phyloP scores from a whole-genome alignment of 352 stramenopile genomes.

The Pythium aquatile region DNA sequence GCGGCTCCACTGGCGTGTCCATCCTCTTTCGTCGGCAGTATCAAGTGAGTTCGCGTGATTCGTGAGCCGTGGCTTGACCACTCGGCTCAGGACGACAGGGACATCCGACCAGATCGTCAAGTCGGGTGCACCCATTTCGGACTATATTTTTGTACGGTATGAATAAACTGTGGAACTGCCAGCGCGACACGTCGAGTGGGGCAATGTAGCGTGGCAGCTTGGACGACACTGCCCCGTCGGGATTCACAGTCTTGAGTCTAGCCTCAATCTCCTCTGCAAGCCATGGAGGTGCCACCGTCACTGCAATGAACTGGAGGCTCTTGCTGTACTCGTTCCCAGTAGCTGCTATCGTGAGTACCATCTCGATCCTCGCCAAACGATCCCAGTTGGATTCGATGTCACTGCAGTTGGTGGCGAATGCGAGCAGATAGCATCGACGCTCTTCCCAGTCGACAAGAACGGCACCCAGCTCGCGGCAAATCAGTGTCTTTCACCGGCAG shows the following conservation, averaged over 20 bases:
- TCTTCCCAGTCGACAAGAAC: neutral
- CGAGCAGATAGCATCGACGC: neutral
- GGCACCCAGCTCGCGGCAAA: too few species aligned
- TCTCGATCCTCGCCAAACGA: neutral
- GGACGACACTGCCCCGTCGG: too few species aligned
- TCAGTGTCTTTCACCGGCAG: neutral
- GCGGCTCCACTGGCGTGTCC: slow-evolving; percentile 22
- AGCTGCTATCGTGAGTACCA: neutral
- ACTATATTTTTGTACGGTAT: too few species aligned
- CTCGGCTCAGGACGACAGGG: neutral
- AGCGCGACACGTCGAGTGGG: neutral
- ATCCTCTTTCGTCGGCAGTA: neutral
- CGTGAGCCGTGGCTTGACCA: neutral
- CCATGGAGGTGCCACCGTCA: neutral
- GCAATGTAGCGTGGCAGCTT: neutral
- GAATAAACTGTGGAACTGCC: neutral
- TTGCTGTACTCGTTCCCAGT: neutral
- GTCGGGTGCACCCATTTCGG: too few species aligned
- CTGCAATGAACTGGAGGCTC: neutral
- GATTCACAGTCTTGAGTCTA: neutral
- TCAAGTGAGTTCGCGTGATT: neutral
- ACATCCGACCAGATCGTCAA: neutral
- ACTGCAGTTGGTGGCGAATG: neutral
- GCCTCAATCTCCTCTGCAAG: neutral
- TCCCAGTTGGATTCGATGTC: neutral